Base-by-base conservation (phyloP, 2,329 filamentous ascomycete genomes). In the Aspergillus persii region DNA sequence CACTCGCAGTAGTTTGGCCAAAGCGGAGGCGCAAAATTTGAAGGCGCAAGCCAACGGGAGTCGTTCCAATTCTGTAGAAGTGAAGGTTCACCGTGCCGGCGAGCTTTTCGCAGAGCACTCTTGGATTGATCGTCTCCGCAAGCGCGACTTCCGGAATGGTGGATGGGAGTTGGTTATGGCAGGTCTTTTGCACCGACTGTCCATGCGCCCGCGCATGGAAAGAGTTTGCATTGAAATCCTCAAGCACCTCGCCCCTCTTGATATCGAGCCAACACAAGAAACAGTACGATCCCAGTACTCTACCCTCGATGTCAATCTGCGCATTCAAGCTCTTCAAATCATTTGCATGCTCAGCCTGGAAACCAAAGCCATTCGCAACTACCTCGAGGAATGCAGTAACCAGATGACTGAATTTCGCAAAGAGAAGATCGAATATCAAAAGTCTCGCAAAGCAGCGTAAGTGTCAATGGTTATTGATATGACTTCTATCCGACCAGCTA, bases 331-430 rank as follows among this genome's bases (percentile, higher is more conserved):
- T 26, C 81, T 99, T 50, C 90, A 97, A 71, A 89, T 96, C 39
- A 85, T 97, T 57, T 92, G 91, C 73, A 88, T 94, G 80, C 81
- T 98, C 61, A 93, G 91, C 2, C 83, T 93, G 57, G 89, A 92
- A 69, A 97, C 95, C 0, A 93, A 92, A 72, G 88, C 90, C 2
- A 85, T 98, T 66, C 88, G 94, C 55, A 88, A 86, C 15, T 96
- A 96, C 72, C 89, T 99, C 81, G 92, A 96, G 66, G 89, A 94
- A 63, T 96, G 93, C 77, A 92, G 90, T 64, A 91, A 94, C 70
- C 90, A 92, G 56, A 97, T 98, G 93, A 99, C 95, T 1, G 86
- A 88, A 56, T 92, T 96, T 70, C 88, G 95, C 53, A 99, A 99
- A 76, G 90, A 96, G 72, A 97, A 96, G 79, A 96, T 97, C 61